Conservation (phyloP, 2,329 filamentous ascomycete species). For the Coniochaeta pulveracea region DNA sequence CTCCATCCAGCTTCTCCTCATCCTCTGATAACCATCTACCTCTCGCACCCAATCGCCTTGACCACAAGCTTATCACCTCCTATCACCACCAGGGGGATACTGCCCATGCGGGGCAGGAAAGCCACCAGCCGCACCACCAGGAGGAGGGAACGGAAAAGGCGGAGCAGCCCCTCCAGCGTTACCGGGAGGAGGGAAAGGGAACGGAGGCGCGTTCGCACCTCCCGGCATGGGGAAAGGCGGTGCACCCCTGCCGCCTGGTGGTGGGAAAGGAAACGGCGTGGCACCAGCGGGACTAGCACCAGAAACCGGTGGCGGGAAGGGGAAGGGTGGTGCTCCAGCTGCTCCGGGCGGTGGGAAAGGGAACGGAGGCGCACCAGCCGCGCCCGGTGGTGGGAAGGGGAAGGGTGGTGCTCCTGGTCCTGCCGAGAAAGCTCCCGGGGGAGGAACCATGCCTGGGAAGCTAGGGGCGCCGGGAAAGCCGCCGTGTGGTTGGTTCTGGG, state of each 20-base stretch:
- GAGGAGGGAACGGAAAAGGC: constrained; percentile 9
- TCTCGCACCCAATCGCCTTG: no score
- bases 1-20: no score
- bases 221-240: constrained; percentile 3
- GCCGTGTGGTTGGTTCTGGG: constrained; percentile 51
- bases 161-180: constrained; percentile 18
- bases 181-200: constrained; percentile 15
- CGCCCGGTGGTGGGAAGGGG: constrained; percentile 24
- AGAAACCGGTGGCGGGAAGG: constrained; percentile 12
- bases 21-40: no score
- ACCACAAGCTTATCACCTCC: no score
- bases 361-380: constrained; percentile 7
- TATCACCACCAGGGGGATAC: no score
- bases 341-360: constrained; percentile 34
- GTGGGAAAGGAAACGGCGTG: no score
- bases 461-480: constrained; percentile 43
- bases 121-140: constrained; percentile 1
- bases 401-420: constrained; percentile 41
- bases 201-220: constrained; percentile 11
- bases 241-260: constrained; percentile 20
- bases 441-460: constrained; percentile 17
- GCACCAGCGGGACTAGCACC: no score
- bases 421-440: constrained; percentile 18
- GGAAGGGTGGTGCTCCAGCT: constrained; percentile 14
- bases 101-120: no score